Evolutionary conservation across 495 filamentous ascomycete genomes (phyloP), one percentile per base, ranked within the genome.

Genomic region (Neurospora pannonica): DNA sequence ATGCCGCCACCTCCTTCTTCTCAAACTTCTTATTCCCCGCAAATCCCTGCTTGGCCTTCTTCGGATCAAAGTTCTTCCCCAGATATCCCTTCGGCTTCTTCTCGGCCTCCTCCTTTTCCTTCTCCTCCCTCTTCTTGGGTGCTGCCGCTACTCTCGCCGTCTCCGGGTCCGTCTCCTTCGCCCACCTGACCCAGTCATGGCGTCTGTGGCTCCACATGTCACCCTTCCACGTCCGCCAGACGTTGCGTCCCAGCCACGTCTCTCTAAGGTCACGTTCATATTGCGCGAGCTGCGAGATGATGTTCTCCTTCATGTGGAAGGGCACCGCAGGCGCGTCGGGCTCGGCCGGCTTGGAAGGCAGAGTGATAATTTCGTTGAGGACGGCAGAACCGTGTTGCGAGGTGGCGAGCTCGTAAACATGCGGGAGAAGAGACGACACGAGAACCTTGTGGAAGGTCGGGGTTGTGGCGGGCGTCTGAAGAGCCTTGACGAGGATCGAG

Each of bases 201-300:
- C 89, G 82, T 70, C 89, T 85, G 69, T 89, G 84, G 76, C 76
- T 78, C 84, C 85, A 98, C 31, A 95, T 78, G 82, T 98, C 96
- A 84, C 97, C 94, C 71, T 87, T 89, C 97, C 96, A 99, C 75
- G 96, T 93, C 72, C 91, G 85, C 95, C 94, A 98, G 13, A 97
- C 93, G 4, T 90, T 92, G 7, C 94, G 84, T 4, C 96, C 96
- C 34, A 91, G 85, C 76, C 88, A 91, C 0, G 90, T 91, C 73
- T 93, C 91, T 31, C 94, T 87, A 21, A 99, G 84, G 13, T 85
- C 80, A 39, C 85, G 76, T 79, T 97, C 95, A 73, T 84, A 80
- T 28, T 79, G 75, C 36, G 78, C 82, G 1, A 89, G 81, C 43
- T 83, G 76, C 10, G 79, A 73, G 78, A 87, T 85, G 69, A 87